A percentile compares a stretch with the other conserved stretches of the same genome.
Conservation (phyloP, 129 eudicot genomes). For the Tagetes erecta region DNA sequence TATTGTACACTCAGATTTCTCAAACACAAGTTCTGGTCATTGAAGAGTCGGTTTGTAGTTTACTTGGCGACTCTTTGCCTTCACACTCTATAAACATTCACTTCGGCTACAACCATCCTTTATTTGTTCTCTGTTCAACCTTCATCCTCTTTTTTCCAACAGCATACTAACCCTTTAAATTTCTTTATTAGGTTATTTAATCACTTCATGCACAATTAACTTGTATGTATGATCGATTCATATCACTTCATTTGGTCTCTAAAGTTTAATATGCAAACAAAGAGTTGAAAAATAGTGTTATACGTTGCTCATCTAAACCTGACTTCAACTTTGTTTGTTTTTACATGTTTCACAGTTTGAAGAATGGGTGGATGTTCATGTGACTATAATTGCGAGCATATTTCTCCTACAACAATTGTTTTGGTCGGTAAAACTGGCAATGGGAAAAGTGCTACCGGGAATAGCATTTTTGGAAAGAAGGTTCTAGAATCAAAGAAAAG, state of each 20-base stretch:
- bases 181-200: neutral
- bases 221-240: too few species aligned
- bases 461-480: neutral
- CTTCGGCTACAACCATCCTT: neutral
- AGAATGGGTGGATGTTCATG: neutral
- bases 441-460: constrained; percentile 9
- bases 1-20: too few species aligned
- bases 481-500: neutral
- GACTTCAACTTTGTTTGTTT: neutral
- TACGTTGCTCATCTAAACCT: neutral
- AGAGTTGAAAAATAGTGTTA: neutral
- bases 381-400: neutral
- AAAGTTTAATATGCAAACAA: neutral
- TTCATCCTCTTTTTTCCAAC: neutral
- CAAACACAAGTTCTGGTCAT: neutral
- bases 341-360: neutral
- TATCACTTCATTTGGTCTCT: neutral
- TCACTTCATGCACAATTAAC: neutral
- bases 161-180: neutral
- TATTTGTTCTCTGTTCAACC: neutral
- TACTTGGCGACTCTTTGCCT: neutral
- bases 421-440: constrained; percentile 1
- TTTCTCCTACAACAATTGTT: neutral
- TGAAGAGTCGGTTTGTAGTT: neutral
- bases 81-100: neutral